phyloP scores from a whole-genome alignment of 495 filamentous ascomycete genomes.

The Emericellopsis terricola region DNA sequence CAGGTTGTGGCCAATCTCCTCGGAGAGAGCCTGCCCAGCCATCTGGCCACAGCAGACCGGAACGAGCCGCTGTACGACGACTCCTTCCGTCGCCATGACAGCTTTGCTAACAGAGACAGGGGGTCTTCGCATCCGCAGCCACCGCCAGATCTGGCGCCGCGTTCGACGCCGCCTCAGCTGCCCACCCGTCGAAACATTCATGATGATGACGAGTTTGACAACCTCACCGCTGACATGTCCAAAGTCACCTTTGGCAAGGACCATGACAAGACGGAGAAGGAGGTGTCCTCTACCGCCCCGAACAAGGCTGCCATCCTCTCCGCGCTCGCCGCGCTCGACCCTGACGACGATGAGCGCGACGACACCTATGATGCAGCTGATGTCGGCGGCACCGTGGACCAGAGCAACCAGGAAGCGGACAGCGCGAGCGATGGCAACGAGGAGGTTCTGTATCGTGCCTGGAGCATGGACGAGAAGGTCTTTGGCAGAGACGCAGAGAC shows the following conservation, averaged over 20 bases:
- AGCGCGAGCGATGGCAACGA: conserved; percentile 26
- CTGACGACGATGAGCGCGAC: conserved; percentile 90
- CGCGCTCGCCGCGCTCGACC: conserved; percentile 79
- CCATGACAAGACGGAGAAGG: conserved; percentile 43
- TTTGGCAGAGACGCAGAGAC: conserved; percentile 56
- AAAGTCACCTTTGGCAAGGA: conserved; percentile 64
- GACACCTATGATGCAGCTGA: conserved; percentile 91
- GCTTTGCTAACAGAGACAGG: conserved; percentile 7
- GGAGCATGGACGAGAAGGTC: conserved; percentile 36
- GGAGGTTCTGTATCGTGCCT: conserved; percentile 48
- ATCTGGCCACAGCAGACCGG: conserved; percentile 37
- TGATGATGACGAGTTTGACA: conserved; percentile 67
- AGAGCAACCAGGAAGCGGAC: conserved; percentile 19
- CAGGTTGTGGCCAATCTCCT: conserved; percentile 68
- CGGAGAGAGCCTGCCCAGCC: conserved; percentile 55
- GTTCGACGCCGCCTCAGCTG: conserved; percentile 19
- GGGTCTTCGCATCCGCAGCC: conserved; percentile 7
- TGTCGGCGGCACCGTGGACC: conserved; percentile 72
- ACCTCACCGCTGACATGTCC: conserved; percentile 40
- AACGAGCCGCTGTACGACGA: conserved; percentile 30
- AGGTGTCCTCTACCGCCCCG: conserved; percentile 31
- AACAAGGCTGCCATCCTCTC: conserved; percentile 82
- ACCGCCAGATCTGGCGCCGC: conserved; percentile 15
- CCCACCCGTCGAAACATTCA: conserved; percentile 40
- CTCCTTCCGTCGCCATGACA: neutral